Percentiles rank a stretch among this genome's conserved stretches.
These are phyloP conservation scores for Boletus vinaceobasis DNA, from an alignment of 768 basidiomycete genomes.

Conservation along the genomic window DNA sequence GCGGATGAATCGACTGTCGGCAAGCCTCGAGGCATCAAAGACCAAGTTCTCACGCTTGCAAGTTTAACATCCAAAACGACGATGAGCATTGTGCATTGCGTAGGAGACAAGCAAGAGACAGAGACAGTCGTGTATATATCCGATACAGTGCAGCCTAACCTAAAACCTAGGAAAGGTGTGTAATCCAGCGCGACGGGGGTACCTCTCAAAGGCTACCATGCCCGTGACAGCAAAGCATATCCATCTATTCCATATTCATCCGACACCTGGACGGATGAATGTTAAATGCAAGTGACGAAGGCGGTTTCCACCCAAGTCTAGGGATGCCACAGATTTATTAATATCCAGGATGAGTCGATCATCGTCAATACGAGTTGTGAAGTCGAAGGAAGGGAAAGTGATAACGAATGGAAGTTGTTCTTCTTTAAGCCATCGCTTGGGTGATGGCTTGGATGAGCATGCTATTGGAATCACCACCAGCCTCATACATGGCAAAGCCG, in stretches of 20 bases:
- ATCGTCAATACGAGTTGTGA: slow-evolving; percentile 3
- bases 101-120: background rate
- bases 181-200: background rate
- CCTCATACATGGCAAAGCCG: slow-evolving; percentile 47
- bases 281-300: background rate
- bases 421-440: slow-evolving; percentile 23
- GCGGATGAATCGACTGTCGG: too few relatives aligned
- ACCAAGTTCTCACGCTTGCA: too few relatives aligned
- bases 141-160: background rate
- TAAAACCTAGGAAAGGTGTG: background rate
- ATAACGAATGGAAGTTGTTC: slow-evolving; percentile 2
- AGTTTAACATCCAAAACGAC: background rate
- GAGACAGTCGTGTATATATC: background rate
- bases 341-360: slow-evolving; percentile 23
- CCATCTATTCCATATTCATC: background rate
- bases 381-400: slow-evolving; percentile 9
- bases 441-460: slow-evolving; percentile 34
- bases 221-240: background rate
- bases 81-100: background rate
- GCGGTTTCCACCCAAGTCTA: slow-evolving; percentile 9
- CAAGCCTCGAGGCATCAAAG: too few relatives aligned
- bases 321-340: background rate
- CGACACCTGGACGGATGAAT: slow-evolving; percentile 16
- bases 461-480: slow-evolving; percentile 40
- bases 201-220: slow-evolving; percentile 16